Percentiles rank a stretch among this genome's conserved stretches.
These are phyloP conservation scores for Exobasidium rhododendri DNA, from an alignment of 1,284 basidiomycete genomes.

Conservation along the genomic window DNA sequence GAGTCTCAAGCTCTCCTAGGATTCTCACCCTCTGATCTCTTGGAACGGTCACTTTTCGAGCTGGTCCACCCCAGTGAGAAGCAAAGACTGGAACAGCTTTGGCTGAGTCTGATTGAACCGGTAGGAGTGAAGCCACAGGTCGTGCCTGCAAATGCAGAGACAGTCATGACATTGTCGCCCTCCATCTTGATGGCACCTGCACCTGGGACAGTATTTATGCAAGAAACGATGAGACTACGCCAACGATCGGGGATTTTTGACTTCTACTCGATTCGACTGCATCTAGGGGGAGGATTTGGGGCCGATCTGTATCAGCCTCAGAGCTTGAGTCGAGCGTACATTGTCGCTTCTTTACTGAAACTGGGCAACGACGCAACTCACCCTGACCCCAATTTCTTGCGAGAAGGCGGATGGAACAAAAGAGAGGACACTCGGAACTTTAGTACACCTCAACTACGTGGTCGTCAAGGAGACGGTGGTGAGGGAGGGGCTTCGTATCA, in stretches of 20 bases:
- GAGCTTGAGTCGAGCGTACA: conserved; percentile 37
- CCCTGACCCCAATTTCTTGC: conserved; percentile 11
- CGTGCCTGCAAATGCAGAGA: conserved; percentile 26
- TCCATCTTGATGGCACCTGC: conserved; percentile 33
- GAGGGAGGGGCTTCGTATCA: background rate
- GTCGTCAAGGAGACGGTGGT: background rate
- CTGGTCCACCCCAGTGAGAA: conserved; percentile 37
- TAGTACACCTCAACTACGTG: background rate
- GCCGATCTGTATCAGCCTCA: conserved; percentile 37
- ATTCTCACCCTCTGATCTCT: conserved; percentile 29
- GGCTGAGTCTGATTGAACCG: conserved; percentile 32
- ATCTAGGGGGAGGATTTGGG: conserved; percentile 40
- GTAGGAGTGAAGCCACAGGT: conserved; percentile 31
- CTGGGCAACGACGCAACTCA: conserved; percentile 37
- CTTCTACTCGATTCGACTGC: conserved; percentile 36
- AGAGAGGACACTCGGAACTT: background rate
- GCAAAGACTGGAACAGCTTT: conserved; percentile 22
- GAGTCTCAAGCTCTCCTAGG: conserved; percentile 31
- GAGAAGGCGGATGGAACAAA: background rate
- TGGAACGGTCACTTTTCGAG: conserved; percentile 31
- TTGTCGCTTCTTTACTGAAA: conserved; percentile 39
- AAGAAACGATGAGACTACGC: conserved; percentile 36
- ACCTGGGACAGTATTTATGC: conserved; percentile 36
- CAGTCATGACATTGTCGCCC: conserved; percentile 26
- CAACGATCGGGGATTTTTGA: conserved; percentile 34